Evolutionary conservation across 1,284 basidiomycete species (phyloP), one percentile per base, ranked within the genome.

Genomic region (Cutaneotrichosporon spelunceum): DNA sequence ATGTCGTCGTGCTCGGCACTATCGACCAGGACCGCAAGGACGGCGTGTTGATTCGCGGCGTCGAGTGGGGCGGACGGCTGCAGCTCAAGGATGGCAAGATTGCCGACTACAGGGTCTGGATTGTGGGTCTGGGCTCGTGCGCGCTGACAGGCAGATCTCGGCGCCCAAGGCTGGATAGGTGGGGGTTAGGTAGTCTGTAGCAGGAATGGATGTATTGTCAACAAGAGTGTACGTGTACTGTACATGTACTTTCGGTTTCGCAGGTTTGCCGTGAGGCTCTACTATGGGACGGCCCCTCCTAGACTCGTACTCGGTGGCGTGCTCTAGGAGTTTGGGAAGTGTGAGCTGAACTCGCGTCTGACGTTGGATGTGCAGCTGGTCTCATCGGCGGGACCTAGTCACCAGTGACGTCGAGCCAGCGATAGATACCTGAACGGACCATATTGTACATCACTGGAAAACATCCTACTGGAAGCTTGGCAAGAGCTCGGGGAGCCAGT

Each of bases 271-370:
- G n/a, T n/a, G n/a, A n/a, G n/a, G n/a, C n/a, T n/a, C n/a, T n/a
- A n/a, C n/a, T n/a, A n/a, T n/a, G n/a, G n/a, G n/a, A n/a, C n/a
- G n/a, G n/a, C n/a, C n/a, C n/a, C n/a, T n/a, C n/a, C n/a, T n/a
- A n/a, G n/a, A n/a, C n/a, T n/a, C n/a, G n/a, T n/a, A n/a, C n/a
- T n/a, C n/a, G n/a, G n/a, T n/a, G n/a, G n/a, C n/a, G n/a, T n/a
- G n/a, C n/a, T n/a, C n/a, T n/a, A n/a, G 34, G 59, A 49, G 53
- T 62, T 23, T 62, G 59, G 21, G 61, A 62, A 53, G 10, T 49
- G 47, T 16, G 61, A 57, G 7, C 30, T 62, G 27, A 59, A 29
- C 39, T 24, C 55, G 42, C 47, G n/a, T 23, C 53, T 36, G 23
- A 23, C 21, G 21, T 62, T 62, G 34, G 61, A 62, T 42, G 10